A percentile compares a stretch with the other conserved stretches of the same genome.
These are phyloP conservation scores for Phytophthora nicotianae DNA, from an alignment of 352 stramenopile genomes.

Conservation along the genomic window DNA sequence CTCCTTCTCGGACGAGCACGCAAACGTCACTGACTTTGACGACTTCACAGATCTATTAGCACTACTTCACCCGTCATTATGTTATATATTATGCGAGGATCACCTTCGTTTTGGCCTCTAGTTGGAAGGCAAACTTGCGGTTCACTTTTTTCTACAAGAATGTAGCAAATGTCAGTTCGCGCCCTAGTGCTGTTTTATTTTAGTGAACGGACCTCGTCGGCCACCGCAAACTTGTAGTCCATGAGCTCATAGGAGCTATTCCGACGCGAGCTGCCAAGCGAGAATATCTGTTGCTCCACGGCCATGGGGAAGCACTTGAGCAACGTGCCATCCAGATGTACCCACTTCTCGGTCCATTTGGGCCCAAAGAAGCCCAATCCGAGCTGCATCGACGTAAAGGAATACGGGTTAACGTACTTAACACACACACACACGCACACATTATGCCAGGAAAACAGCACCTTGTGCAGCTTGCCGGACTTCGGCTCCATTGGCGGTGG, in stretches of 20 bases:
- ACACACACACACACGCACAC: neutral
- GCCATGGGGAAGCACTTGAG: slow-evolving; percentile 83
- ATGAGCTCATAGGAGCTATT: slow-evolving; percentile 52
- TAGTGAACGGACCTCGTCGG: slow-evolving; percentile 42
- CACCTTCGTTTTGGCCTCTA: slow-evolving; percentile 60
- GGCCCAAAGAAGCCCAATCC: slow-evolving; percentile 59
- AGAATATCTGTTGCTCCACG: slow-evolving; percentile 60
- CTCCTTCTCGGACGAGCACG: slow-evolving; percentile 60
- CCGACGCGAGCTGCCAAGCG: slow-evolving; percentile 55
- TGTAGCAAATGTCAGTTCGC: neutral
- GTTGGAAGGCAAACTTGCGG: slow-evolving; percentile 70
- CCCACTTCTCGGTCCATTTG: slow-evolving; percentile 86
- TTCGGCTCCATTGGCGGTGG: slow-evolving; percentile 49
- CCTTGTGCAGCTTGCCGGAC: slow-evolving; percentile 72
- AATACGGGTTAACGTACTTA: neutral
- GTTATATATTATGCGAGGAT: neutral
- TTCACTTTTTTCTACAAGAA: slow-evolving; percentile 55
- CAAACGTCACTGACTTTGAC: slow-evolving; percentile 62
- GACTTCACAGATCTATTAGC: slow-evolving; percentile 29
- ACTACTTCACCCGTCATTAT: neutral
- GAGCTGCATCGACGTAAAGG: slow-evolving; percentile 36
- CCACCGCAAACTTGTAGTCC: slow-evolving; percentile 50
- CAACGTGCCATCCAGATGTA: slow-evolving; percentile 67
- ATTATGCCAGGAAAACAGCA: slow-evolving; percentile 6
- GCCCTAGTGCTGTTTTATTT: neutral